phyloP scores from a whole-genome alignment of 225 moss, liverwort and hornwort species.

The Neckera pumila region DNA sequence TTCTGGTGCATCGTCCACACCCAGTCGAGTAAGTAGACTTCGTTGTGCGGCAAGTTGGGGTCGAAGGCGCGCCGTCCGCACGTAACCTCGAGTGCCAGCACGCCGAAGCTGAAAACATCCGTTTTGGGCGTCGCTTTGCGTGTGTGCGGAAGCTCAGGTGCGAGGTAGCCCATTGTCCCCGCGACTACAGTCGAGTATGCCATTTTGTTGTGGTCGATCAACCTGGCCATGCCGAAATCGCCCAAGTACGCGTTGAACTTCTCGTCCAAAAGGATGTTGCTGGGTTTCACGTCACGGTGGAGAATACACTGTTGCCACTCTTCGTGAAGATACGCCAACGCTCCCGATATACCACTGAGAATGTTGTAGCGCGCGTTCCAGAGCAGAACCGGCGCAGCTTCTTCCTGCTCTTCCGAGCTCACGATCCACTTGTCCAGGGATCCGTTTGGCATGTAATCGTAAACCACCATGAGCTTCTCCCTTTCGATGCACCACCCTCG shows the following conservation, averaged over 20 bases:
- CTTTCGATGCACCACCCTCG: conserved; percentile 81
- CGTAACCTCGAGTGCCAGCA: conserved; percentile 58
- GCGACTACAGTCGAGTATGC: conserved; percentile 44
- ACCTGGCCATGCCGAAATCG: conserved; percentile 47
- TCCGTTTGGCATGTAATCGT: conserved; percentile 42
- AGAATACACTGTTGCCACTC: conserved; percentile 56
- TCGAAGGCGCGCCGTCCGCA: conserved; percentile 53
- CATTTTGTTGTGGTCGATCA: conserved; percentile 49
- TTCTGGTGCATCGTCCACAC: conserved; percentile 37
- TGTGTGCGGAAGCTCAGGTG: conserved; percentile 51
- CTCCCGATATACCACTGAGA: conserved; percentile 29
- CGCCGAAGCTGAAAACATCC: conserved; percentile 81
- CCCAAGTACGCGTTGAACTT: conserved; percentile 46
- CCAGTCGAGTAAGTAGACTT: conserved; percentile 45
- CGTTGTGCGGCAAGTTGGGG: background rate
- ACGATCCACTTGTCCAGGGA: conserved; percentile 43
- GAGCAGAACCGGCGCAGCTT: background rate
- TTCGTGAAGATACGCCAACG: conserved; percentile 51
- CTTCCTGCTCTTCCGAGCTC: background rate
- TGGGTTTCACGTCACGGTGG: conserved; percentile 52
- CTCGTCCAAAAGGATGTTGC: conserved; percentile 37
- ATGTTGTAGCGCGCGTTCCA: conserved; percentile 40
- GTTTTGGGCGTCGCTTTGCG: conserved; percentile 44
- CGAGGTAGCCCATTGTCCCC: conserved; percentile 51
- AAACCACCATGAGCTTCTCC: conserved; percentile 64